Base-by-base conservation (phyloP, 345 rosid species). In the Nephelium lappaceum region DNA sequence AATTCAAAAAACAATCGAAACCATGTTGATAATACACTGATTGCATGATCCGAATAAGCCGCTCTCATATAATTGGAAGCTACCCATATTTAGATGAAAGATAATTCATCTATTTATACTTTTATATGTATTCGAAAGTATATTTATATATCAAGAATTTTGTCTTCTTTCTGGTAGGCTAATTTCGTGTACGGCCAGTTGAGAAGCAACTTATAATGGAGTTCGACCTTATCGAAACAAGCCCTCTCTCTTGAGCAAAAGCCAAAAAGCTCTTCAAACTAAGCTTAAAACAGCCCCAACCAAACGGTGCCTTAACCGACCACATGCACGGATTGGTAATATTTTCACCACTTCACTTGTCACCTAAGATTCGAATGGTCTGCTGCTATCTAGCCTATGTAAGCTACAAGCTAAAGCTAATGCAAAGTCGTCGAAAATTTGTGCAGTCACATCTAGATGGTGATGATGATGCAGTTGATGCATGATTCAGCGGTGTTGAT, bases 401-500 rank as follows among this genome's bases (percentile, higher is more conserved):
- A 31, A 31, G 36, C 36, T 31, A 31, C 36, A 49, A 15, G 5
- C 16, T 49, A 49, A 41, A 41, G 43, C 43, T 5, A 41, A 41
- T 31, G 36, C 36, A 31, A 31, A 31, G 36, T 31, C 36, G 6
- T 42, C 24, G 21, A 58, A 73, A 39, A 41, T 39, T 73, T 58
- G 38, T 73, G 60, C 19, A 15, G 39, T 70, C 73, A 65, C 51
- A 76, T 65, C 73, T 27, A 11, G 5, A 47, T 23, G 25, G 5
- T 21, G 64, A 11, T 23, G 9, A 38, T 10, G 25, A 18, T 21
- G 64, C 11, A 42, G 5, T 21, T 12, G 36, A 25, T 21, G 12
- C 38, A 45, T 77, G 78, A 73, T 68, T 73, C 58, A 62, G 65
- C 82, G 82, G 60, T 58, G 12, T 66, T 78, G 82, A 82, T 75